phyloP scores from a whole-genome alignment of 75 land plant species.

The Larix kaempferi region DNA sequence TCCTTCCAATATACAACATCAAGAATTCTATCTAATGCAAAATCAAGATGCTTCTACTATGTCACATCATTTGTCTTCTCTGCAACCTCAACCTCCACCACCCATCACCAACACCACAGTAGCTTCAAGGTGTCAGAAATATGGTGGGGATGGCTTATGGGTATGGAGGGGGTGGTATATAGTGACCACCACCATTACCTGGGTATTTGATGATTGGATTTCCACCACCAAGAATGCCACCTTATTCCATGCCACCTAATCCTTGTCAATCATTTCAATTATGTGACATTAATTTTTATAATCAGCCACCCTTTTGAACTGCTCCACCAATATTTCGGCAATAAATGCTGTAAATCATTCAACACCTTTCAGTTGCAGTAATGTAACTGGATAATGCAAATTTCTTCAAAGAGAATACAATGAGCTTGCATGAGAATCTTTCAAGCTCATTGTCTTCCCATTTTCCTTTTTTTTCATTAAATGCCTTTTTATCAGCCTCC shows the following conservation, averaged over 20 bases:
- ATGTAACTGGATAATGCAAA: conserved; percentile 9
- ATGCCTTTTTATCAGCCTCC: too few relatives aligned
- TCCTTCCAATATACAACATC: conserved; percentile 19
- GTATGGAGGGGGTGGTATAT: conserved; percentile 22
- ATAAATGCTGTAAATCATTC: conserved; percentile 14
- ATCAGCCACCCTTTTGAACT: conserved; percentile 38
- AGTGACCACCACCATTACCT: conserved; percentile 39
- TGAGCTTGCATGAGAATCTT: too few relatives aligned
- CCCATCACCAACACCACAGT: conserved; percentile 41
- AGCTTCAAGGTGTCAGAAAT: conserved; percentile 23
- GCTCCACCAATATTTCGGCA: conserved; percentile 43
- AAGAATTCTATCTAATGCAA: conserved; percentile 13
- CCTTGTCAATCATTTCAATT: conserved; percentile 42
- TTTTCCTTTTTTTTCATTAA: too few relatives aligned
- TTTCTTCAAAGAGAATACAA: too few relatives aligned
- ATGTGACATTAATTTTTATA: conserved; percentile 40
- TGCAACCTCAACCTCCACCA: conserved; percentile 37
- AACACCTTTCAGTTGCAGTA: neutral
- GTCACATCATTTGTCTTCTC: conserved; percentile 10
- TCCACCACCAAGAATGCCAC: conserved; percentile 29
- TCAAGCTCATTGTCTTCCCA: too few relatives aligned
- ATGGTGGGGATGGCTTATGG: conserved; percentile 26
- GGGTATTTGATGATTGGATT: conserved; percentile 26
- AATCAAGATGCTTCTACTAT: conserved; percentile 7
- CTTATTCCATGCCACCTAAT: conserved; percentile 20